phyloP scores from a whole-genome alignment of 1,284 basidiomycete genomes.

The Singerocomus rubriflavus region DNA sequence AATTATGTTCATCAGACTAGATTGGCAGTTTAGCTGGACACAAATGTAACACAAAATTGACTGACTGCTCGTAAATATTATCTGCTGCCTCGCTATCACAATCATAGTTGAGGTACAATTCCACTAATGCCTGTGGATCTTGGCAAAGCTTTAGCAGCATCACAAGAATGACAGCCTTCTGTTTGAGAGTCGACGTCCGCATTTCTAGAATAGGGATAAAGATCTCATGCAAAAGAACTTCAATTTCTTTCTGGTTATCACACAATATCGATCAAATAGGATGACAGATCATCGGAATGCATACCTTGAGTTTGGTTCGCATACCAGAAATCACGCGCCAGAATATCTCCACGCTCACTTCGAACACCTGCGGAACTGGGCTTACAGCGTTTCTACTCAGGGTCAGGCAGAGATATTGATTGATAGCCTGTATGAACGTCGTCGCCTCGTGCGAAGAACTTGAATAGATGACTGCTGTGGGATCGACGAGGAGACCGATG shows the following conservation, averaged over 20 bases:
- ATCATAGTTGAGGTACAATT: slow-evolving; percentile 97
- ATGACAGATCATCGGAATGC: not conserved
- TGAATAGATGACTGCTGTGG: slow-evolving; percentile 84
- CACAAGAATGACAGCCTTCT: slow-evolving; percentile 87
- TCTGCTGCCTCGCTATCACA: slow-evolving; percentile 90
- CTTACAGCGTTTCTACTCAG: slow-evolving; percentile 95
- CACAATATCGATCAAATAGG: slow-evolving; percentile 1
- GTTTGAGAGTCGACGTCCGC: slow-evolving; percentile 93
- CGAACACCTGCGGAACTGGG: slow-evolving; percentile 95
- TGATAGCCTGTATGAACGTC: slow-evolving; percentile 87
- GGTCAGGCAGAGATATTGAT: slow-evolving; percentile 92
- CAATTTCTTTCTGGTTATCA: slow-evolving; percentile 88
- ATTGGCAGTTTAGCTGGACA: slow-evolving; percentile 10
- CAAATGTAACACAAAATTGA: slow-evolving; percentile 3
- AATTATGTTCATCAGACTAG: slow-evolving; percentile 87
- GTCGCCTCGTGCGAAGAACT: slow-evolving; percentile 83
- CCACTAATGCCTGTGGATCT: slow-evolving; percentile 94
- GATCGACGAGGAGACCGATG: slow-evolving; percentile 85
- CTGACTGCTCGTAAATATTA: slow-evolving; percentile 93
- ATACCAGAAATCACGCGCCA: slow-evolving; percentile 94
- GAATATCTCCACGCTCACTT: slow-evolving; percentile 97
- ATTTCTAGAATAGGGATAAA: slow-evolving; percentile 99
- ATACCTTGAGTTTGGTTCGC: slow-evolving; percentile 92
- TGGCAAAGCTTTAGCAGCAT: slow-evolving; percentile 87
- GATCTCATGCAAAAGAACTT: slow-evolving; percentile 97